Evolutionary conservation across 2,329 filamentous ascomycete species (phyloP), one percentile per base, ranked within the genome.

Genomic region (Trichoderma semiorbis): DNA sequence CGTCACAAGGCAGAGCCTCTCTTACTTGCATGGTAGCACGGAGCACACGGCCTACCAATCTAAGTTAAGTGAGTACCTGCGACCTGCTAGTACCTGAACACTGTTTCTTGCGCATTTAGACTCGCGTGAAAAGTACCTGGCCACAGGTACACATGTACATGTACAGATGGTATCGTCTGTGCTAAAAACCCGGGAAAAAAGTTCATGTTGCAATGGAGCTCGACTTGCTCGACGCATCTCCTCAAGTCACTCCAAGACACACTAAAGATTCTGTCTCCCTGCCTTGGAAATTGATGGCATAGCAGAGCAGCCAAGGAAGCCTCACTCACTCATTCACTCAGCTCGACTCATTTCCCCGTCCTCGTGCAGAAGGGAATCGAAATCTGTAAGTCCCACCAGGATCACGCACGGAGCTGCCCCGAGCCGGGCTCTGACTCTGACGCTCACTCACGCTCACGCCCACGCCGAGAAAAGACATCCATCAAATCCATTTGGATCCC

Each of bases 381-480:
- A 30, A 58, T 30, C 16, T 32, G 18, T 5, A 30, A 12, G 28
- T 21, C 39, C 39, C 36, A 36, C 39, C 39, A 43, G 18, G 26
- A 32, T 67, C 62, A 55, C 65, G 18, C 50, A 47, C 53, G 62
- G 39, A 64, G 24, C 57, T 26, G 55, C 68, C 67, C 73, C 60
- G 34, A 66, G 26, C 57, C 65, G 39, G 50, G 36, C 32, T 69
- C 53, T 34, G 63, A 21, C 55, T 62, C 67, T 72, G 61, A 34
- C 53, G 21, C n/a, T 63, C 67, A 21, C 67, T 62, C 67, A 12
- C 34, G 7, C 34, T 53, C 34, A 34, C 39, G 58, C 63, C 24
- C 69, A 39, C 43, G 16, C 61, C 61, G 26, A 53, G n/a, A 43
- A 21, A 47, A 14, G 43, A n/a, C 39, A 43, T 16, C 16, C 16